Base-by-base conservation (phyloP, 495 filamentous ascomycete genomes). In the Aspergillus conjunctus region DNA sequence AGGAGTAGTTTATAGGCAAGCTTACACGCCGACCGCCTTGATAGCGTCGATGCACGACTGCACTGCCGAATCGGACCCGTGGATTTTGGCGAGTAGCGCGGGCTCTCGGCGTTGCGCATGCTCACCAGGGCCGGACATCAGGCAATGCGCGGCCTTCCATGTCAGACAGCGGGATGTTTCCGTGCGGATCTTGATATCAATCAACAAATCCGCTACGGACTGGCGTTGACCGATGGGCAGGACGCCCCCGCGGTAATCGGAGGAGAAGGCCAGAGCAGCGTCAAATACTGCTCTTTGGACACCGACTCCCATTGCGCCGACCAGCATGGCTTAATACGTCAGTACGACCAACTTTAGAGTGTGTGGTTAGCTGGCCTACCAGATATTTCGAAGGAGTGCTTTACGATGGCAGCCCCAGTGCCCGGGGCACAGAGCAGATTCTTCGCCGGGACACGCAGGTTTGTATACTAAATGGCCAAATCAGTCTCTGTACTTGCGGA, bases 121-220 rank as follows among this genome's bases (percentile, higher is more conserved):
- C 4, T 61, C 56, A 0, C 61, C 51, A 1, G 44, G 34, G 14
- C 37, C 43, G 0, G 52, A 56, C 0, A 33, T 17, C 1, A 59
- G 44, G 32, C 44, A 51, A 15, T 61, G 52, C 8, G 59, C 59
- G 14, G 61, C 61, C 21, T 64, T 64, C 61, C 61, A 64, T 1
- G 61, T 64, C 15, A 64, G 51, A 4, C 21, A 55, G 0, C 61
- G 51, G 9, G 56, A 54, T 1, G 61, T 59, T 43, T 64, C 61
- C 1, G 51, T 56, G 21, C 56, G 61, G 56, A 51, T 64, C 26
- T 64, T 64, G 20, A 64, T 64, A 33, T 64, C 44, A 21, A 64
- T 59, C 14, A 64, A n/a, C 11, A 59, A 34, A 30, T 64, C 61
- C 7, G 56, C 61, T 17, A 64, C 61, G 10, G 56, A 59, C 18